A percentile compares a stretch with the other conserved stretches of the same genome.
Evolutionary conservation across 371 early-diverging fungal species (phyloP).

Genomic region (Lichtheimia ornata): DNA sequence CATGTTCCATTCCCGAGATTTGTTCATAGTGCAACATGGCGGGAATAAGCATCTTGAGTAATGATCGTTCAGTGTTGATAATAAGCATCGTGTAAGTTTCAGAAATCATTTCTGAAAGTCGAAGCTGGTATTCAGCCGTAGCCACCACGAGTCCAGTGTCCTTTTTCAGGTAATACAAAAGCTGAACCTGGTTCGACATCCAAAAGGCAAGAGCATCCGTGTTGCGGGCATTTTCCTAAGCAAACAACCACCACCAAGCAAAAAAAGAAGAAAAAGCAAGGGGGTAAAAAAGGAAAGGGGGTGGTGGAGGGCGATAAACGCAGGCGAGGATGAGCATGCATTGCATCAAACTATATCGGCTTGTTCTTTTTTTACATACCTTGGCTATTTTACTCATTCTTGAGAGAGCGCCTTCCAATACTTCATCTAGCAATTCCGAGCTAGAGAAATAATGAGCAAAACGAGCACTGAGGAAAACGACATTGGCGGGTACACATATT

Average conservation of each 20-base stretch:
- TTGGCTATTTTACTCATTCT: slow-evolving; percentile 64
- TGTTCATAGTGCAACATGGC: slow-evolving; percentile 70
- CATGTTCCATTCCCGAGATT: slow-evolving; percentile 66
- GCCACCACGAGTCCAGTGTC: slow-evolving; percentile 67
- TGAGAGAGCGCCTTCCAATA: slow-evolving; percentile 63
- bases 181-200: slow-evolving; percentile 73
- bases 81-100: slow-evolving; percentile 68
- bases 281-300: too few relatives aligned
- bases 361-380: slow-evolving; percentile 28
- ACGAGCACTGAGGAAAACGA: slow-evolving; percentile 85
- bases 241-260: too few relatives aligned
- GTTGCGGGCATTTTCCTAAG: slow-evolving; percentile 26
- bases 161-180: slow-evolving; percentile 78
- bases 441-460: slow-evolving; percentile 84
- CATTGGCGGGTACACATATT: slow-evolving; percentile 79
- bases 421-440: slow-evolving; percentile 68
- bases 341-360: too few relatives aligned
- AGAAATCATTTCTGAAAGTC: slow-evolving; percentile 67
- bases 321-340: too few relatives aligned
- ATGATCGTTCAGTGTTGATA: slow-evolving; percentile 52
- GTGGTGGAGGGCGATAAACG: too few relatives aligned
- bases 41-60: slow-evolving; percentile 59
- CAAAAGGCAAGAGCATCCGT: slow-evolving; percentile 60
- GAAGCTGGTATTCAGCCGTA: slow-evolving; percentile 61
- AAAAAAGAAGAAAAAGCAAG: not conserved